These are phyloP conservation scores for Hymenoscyphus fructigenus DNA, from an alignment of 2,329 filamentous ascomycete genomes.

Conservation along the genomic window DNA sequence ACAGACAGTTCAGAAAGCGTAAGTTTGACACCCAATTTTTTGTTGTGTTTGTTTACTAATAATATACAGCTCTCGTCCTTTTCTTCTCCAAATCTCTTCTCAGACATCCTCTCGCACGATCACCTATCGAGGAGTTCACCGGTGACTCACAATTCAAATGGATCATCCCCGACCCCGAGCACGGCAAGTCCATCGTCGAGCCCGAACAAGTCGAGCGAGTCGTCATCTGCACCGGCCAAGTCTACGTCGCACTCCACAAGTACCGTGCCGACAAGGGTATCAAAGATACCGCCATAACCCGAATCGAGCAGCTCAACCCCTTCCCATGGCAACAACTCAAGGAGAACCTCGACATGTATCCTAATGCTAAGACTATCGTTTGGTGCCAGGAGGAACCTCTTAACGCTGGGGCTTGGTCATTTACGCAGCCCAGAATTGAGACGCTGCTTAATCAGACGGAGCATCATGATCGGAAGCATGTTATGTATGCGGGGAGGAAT, in stretches of 20 bases:
- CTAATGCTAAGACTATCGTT: constrained; percentile 95
- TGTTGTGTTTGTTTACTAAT: constrained; percentile 23
- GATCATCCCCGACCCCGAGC: constrained; percentile 90
- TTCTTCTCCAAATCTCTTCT: constrained; percentile 99
- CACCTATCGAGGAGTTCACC: constrained; percentile 84
- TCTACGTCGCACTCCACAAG: constrained; percentile 87
- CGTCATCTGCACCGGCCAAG: constrained; percentile 91
- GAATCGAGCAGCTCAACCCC: constrained; percentile 95
- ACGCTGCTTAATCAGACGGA: constrained; percentile 91
- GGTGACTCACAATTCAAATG: constrained; percentile 92
- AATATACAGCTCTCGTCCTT: constrained; percentile 71
- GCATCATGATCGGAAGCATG: constrained; percentile 90
- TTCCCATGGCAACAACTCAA: constrained; percentile 98
- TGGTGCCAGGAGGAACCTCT: constrained; percentile 98
- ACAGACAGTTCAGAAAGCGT: constrained; percentile 99
- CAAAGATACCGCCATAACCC: constrained; percentile 89
- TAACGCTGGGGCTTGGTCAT: constrained; percentile 95
- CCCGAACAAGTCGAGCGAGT: constrained; percentile 90
- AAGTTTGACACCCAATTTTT: constrained; percentile 44
- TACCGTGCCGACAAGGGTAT: constrained; percentile 84
- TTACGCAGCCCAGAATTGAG: constrained; percentile 96
- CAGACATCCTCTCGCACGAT: constrained; percentile 89
- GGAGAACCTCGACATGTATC: constrained; percentile 95
- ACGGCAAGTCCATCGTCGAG: constrained; percentile 73
- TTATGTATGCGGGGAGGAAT: constrained; percentile 94